These are phyloP conservation scores for Ogataea saltuana DNA, from an alignment of 805 yeast genomes.

Conservation along the genomic window DNA sequence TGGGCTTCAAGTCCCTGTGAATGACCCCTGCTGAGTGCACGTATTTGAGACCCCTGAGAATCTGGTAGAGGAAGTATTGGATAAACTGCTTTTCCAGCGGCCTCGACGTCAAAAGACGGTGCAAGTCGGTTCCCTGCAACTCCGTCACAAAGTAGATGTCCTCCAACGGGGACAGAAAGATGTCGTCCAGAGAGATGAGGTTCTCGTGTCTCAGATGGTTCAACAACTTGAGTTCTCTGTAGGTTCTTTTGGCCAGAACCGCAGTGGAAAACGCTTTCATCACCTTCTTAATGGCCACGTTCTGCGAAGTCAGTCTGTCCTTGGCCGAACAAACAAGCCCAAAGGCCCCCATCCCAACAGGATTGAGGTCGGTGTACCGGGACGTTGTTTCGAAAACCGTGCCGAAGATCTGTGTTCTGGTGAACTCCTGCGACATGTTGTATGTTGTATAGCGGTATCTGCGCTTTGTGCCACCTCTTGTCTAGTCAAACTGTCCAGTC, in stretches of 20 bases:
- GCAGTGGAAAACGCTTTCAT: constrained; percentile 97
- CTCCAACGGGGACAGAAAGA: constrained; percentile 90
- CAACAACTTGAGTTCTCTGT: constrained; percentile 89
- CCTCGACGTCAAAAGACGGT: constrained; percentile 83
- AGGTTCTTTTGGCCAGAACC: constrained; percentile 93
- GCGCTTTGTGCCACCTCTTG: background rate
- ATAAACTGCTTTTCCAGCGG: constrained; percentile 96
- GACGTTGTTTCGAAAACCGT: constrained; percentile 92
- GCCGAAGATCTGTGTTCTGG: constrained; percentile 89
- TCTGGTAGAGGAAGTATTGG: constrained; percentile 95
- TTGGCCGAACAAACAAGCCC: constrained; percentile 96
- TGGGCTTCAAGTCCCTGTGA: constrained; percentile 93
- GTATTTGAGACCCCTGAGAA: constrained; percentile 88
- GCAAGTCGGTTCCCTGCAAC: constrained; percentile 94
- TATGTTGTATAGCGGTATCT: too few species aligned
- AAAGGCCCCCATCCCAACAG: constrained; percentile 99
- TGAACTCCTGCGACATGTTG: constrained; percentile 41
- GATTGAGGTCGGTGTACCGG: constrained; percentile 87
- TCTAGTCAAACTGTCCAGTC: background rate
- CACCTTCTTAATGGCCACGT: constrained; percentile 95
- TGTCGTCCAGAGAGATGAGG: constrained; percentile 88
- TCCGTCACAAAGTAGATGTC: constrained; percentile 97
- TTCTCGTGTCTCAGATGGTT: constrained; percentile 95
- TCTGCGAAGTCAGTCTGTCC: constrained; percentile 86
- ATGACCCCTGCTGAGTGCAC: constrained; percentile 95